Evolutionary conservation across 805 yeast species (phyloP).

Genomic region (Torulaspora quercuum): DNA sequence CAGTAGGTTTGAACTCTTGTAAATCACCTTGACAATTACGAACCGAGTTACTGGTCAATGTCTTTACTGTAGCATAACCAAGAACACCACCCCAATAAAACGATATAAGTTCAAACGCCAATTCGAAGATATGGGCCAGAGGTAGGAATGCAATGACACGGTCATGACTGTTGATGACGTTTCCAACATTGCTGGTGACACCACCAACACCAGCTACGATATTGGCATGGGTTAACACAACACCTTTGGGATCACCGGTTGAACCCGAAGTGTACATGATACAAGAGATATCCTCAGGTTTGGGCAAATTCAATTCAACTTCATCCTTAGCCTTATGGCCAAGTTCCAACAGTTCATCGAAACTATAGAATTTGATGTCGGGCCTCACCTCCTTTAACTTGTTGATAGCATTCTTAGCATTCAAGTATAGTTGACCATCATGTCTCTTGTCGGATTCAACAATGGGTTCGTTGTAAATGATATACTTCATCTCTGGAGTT

Average conservation of each 20-base stretch:
- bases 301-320: constrained; percentile 44
- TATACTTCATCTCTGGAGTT: constrained; percentile 57
- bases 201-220: constrained; percentile 87
- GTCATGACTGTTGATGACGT: constrained; percentile 55
- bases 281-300: constrained; percentile 51
- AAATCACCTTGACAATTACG: constrained; percentile 87
- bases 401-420: constrained; percentile 56
- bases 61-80: constrained; percentile 92
- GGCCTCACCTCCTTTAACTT: constrained; percentile 67
- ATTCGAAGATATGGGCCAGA: constrained; percentile 92
- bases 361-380: constrained; percentile 63
- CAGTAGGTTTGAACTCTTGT: constrained; percentile 79
- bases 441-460: constrained; percentile 61
- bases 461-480: constrained; percentile 67
- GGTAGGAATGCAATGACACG: constrained; percentile 86
- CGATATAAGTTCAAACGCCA: constrained; percentile 73
- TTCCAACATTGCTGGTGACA: constrained; percentile 58
- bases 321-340: constrained; percentile 54
- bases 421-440: constrained; percentile 54
- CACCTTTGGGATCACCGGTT: constrained; percentile 82
- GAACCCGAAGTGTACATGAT: constrained; percentile 74
- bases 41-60: constrained; percentile 77
- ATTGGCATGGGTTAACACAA: constrained; percentile 57
- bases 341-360: constrained; percentile 58
- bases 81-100: constrained; percentile 87